Base-by-base conservation (phyloP, 2,329 filamentous ascomycete genomes). In the Tolypocladium pustulatum region DNA sequence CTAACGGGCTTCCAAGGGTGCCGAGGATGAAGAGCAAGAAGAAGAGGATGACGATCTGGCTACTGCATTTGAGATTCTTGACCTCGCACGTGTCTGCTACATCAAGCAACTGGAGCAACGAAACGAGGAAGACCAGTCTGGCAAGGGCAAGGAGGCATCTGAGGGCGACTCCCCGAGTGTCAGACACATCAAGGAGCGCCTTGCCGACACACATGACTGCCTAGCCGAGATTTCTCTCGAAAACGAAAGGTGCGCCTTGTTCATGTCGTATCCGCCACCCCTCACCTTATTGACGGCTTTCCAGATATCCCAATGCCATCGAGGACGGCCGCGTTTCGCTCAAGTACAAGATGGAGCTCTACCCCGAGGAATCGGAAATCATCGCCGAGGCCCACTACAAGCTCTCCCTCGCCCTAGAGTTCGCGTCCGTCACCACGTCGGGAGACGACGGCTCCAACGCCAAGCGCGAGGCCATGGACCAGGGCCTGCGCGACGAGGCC, bases 201-300 rank as follows among this genome's bases (percentile, higher is more conserved):
- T 97, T 38, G 91, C 91, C 61, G 94, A 99, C 69, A 96, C 91
- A 10, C 91, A 97, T 71, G 92, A 97, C 70, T 82, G 96, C 58
- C 88, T 97, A 62, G 90, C 92, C 12, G 94, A 99, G 74, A 97
- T 99, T 62, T 95, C 89, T n/a, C 80, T 99, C 34, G 94, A 99
- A 76, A 96, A 94, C 65, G 94, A 97, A 75, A 87, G 89, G 77
- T 86, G 75, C 60, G 72, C 62, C 51, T 22, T 8, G 2, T 34
- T 56, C 9, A 46, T 22, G 22, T 17, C n/a, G 55, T 56, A 59
- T 20, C 34, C 9, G 34, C 58, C 27, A 41, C 43, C 43, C 58
- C 32, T 51, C 17, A 22, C 40, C 57, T 58, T 17, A 57, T 57
- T 63, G 57, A 62, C 54, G 57, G 8, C 36, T 13, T 20, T 22